Base-by-base conservation (phyloP, 148 eudicot species). In the Vaccinium darrowii region DNA sequence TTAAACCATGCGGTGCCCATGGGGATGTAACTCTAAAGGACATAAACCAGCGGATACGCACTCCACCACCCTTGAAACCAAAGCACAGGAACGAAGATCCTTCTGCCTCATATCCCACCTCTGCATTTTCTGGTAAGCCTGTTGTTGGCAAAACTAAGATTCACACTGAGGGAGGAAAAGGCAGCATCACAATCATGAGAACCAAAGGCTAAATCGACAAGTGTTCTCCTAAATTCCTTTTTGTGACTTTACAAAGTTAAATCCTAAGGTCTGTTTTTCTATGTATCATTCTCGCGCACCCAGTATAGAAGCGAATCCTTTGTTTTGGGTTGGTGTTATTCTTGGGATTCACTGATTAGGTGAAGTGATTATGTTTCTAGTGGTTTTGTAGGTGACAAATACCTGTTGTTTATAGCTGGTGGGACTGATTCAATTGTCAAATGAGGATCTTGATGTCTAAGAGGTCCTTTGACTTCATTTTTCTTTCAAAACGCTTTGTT, bases 171-270 rank as follows among this genome's bases (percentile, higher is more conserved):
- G 99, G 99, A 65, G 99, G 99, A 60, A 90, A 92, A 89, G 99
- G 99, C 51, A 93, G 98, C 93, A 95, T 97, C 58, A 97, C 99
- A 47, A 97, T 97, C 83, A 94, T 94, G 98, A 93, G 98, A 90
- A 97, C 99, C 60, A 97, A 93, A 87, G 99, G 99, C 69, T 97
- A 91, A 96, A 69, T 81, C 33, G 85, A 52, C 12, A 83, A 77
- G 86, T 81, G 57, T 18, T 62, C 12, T 25, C 43, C 25, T 4
- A 36, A 76, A n/a, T 33, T 56, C 82, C 63, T 78, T 86, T 57
- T 58, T n/a, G 39, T 36, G 80, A 36, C 51, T 57, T 18, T 16
- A 11, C 49, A 30, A 8, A 33, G 30, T n/a, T 56, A 10, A 23
- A 52, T 8, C 49, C 25, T 2, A 50, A 60, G 56, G 57, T 76